Evolutionary conservation across 2,329 filamentous ascomycete genomes (phyloP).

Genomic region (Pseudogymnoascus sp.): DNA sequence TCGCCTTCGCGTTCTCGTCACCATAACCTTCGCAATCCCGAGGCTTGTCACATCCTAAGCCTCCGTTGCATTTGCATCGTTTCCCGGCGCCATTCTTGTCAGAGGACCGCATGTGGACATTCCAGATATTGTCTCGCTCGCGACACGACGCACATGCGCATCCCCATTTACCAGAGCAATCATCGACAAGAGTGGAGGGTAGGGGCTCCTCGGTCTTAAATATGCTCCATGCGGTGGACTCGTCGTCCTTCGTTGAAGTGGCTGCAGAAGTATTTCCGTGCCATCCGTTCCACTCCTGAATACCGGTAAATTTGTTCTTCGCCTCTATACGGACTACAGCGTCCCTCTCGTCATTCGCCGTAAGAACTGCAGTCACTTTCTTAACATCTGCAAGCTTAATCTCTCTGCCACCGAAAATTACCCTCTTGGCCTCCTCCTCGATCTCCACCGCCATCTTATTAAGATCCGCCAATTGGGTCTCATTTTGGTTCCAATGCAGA

Average conservation of each 20-base stretch:
- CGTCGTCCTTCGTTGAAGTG: neutral
- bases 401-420: neutral
- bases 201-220: neutral
- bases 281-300: neutral
- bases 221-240: neutral
- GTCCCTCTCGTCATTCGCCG: neutral
- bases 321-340: neutral
- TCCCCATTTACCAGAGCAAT: neutral
- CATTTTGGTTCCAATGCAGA: neutral
- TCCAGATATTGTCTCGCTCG: neutral
- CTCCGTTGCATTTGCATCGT: neutral
- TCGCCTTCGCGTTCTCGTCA: neutral
- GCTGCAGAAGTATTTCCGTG: neutral
- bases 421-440: neutral
- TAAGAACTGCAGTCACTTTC: neutral
- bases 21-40: neutral
- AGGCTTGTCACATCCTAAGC: neutral
- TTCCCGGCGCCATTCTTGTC: neutral
- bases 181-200: neutral
- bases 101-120: neutral
- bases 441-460: neutral
- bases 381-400: neutral
- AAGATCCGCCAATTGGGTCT: neutral
- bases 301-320: neutral
- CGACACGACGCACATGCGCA: neutral